Evolutionary conservation across 2,329 filamentous ascomycete species (phyloP).

Genomic region (Cercospora sp.): DNA sequence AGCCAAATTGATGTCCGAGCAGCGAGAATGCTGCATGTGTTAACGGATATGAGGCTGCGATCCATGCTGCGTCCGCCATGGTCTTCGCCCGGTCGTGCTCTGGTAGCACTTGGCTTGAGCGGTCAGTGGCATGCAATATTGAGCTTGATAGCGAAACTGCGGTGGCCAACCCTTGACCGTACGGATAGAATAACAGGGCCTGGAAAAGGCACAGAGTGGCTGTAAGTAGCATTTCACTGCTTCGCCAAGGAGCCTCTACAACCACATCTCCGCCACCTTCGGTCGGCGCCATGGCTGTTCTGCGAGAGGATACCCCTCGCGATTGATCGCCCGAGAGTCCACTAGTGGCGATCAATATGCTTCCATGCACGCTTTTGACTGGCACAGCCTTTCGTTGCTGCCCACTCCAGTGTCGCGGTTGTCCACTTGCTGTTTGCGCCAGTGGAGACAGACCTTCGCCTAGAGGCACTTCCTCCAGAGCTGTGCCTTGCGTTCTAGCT

Average conservation of each 20-base stretch:
- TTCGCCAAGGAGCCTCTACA: not conserved
- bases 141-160: constrained; percentile 10
- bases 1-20: constrained; percentile 12
- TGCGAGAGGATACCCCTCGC: not conserved
- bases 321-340: not conserved
- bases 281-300: not conserved
- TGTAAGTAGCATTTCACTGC: not conserved
- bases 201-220: constrained; percentile 4
- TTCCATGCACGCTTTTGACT: constrained; percentile 9
- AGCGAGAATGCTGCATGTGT: constrained; percentile 19
- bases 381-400: not conserved
- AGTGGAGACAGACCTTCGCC: not conserved
- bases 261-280: not conserved
- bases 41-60: constrained; percentile 21
- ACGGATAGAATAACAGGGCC: constrained; percentile 9
- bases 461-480: not conserved
- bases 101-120: not conserved
- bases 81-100: not conserved
- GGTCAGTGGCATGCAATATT: not conserved
- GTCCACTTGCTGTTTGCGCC: not conserved
- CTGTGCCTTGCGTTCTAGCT: constrained; percentile 4
- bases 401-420: constrained; percentile 3
- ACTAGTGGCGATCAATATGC: constrained; percentile 5
- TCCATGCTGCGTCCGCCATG: constrained; percentile 12
- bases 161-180: constrained; percentile 6